Conservation (phyloP, 2,329 filamentous ascomycete species). For the Colletotrichum sp. region DNA sequence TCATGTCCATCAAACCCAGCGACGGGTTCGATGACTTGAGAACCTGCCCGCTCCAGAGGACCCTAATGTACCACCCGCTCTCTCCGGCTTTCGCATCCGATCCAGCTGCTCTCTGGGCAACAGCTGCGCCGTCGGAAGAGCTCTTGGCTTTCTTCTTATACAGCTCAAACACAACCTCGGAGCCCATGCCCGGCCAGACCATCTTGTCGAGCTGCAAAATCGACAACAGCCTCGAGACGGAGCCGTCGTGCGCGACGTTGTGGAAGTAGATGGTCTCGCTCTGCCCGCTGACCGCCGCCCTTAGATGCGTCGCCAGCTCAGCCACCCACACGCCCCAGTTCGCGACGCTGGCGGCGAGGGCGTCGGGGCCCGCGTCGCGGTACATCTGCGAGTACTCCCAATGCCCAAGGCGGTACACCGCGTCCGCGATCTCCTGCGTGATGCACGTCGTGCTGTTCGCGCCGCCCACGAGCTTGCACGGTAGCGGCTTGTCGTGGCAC, state of each 20-base stretch:
- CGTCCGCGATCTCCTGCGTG: slow-evolving; percentile 64
- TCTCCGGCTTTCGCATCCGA: slow-evolving; percentile 8
- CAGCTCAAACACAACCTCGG: slow-evolving; percentile 79
- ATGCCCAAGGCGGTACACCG: slow-evolving; percentile 77
- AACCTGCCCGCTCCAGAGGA: slow-evolving; percentile 74
- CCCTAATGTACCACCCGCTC: slow-evolving; percentile 60
- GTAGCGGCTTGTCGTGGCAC: slow-evolving; percentile 76
- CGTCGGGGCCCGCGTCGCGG: slow-evolving; percentile 63
- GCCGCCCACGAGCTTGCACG: slow-evolving; percentile 62
- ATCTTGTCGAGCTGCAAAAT: slow-evolving; percentile 76
- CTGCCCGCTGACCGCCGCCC: slow-evolving; percentile 27
- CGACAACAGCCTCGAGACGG: slow-evolving; percentile 68
- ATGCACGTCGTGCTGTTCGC: slow-evolving; percentile 62
- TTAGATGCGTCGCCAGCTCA: slow-evolving; percentile 60
- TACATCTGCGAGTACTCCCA: slow-evolving; percentile 85
- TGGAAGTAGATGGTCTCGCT: slow-evolving; percentile 64
- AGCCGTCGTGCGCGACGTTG: slow-evolving; percentile 83
- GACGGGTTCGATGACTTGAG: slow-evolving; percentile 71
- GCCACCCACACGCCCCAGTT: slow-evolving; percentile 77
- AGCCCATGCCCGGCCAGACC: slow-evolving; percentile 87
- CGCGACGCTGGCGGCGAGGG: slow-evolving; percentile 65
- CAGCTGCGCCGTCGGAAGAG: neutral
- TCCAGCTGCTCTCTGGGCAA: neutral
- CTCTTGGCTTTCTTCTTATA: slow-evolving; percentile 51
- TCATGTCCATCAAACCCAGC: slow-evolving; percentile 74